phyloP scores from a whole-genome alignment of 2,329 filamentous ascomycete species.

The Hypoxylon sp. region DNA sequence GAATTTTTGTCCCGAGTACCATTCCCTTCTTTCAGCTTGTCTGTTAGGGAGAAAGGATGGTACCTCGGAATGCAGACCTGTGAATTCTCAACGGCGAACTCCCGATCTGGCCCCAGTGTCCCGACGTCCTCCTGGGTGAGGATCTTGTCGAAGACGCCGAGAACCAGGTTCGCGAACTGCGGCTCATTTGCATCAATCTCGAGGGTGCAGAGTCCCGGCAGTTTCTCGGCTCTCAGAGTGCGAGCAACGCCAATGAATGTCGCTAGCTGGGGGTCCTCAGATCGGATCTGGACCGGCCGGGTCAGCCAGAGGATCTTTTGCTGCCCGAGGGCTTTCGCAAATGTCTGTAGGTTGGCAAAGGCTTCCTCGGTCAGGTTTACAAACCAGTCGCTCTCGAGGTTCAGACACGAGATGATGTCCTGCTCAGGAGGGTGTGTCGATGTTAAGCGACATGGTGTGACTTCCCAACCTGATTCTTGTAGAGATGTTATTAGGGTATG shows the following conservation, averaged over 20 bases:
- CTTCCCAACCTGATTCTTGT: conserved; percentile 39
- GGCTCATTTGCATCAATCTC: conserved; percentile 51
- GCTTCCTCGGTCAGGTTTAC: conserved; percentile 41
- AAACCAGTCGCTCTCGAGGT: conserved; percentile 51
- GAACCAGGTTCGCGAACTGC: conserved; percentile 31
- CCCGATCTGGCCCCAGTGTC: conserved; percentile 51
- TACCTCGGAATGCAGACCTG: conserved; percentile 51
- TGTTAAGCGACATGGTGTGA: conserved; percentile 39
- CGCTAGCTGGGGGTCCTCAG: conserved; percentile 51
- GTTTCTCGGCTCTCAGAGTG: conserved; percentile 53
- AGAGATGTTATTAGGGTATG: conserved; percentile 27
- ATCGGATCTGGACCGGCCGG: conserved; percentile 50
- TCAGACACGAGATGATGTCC: conserved; percentile 52
- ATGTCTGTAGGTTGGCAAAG: conserved; percentile 41
- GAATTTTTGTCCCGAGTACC: not conserved
- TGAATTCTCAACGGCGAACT: conserved; percentile 53
- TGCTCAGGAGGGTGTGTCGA: conserved; percentile 36
- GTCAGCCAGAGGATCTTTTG: conserved; percentile 55
- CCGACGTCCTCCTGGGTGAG: conserved; percentile 41
- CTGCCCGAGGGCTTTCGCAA: conserved; percentile 30
- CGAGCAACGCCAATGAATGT: conserved; percentile 52
- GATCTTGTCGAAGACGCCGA: conserved; percentile 48
- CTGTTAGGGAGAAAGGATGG: conserved; percentile 47
- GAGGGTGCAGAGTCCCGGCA: conserved; percentile 51
- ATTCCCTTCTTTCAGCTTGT: conserved; percentile 42